phyloP scores from a whole-genome alignment of 305 asterid genomes.

The Rubia peregrina region DNA sequence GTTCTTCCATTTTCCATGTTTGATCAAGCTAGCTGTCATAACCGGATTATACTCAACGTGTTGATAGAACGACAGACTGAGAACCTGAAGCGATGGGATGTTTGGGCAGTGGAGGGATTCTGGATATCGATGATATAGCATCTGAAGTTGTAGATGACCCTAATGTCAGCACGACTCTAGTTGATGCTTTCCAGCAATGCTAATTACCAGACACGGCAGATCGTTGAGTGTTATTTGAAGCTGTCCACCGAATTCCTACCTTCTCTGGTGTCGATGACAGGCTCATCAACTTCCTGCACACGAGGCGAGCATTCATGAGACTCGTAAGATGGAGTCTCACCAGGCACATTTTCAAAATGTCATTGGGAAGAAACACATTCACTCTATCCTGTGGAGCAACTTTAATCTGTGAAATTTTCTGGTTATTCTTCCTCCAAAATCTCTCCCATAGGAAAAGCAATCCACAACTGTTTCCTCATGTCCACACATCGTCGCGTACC shows the following conservation, averaged over 20 bases:
- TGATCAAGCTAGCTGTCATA: conserved; percentile 51
- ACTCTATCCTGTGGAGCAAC: conserved; percentile 34
- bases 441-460: conserved; percentile 70
- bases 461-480: conserved; percentile 49
- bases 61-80: conserved; percentile 77
- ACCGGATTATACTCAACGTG: conserved; percentile 59
- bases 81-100: conserved; percentile 56
- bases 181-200: conserved; percentile 88
- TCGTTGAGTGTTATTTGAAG: conserved; percentile 83
- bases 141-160: conserved; percentile 56
- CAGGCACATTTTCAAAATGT: conserved; percentile 79
- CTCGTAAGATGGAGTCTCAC: conserved; percentile 68
- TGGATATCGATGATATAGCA: conserved; percentile 63
- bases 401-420: conserved; percentile 36
- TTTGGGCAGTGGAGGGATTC: conserved; percentile 87
- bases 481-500: conserved; percentile 38
- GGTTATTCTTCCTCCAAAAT: conserved; percentile 52
- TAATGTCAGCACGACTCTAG: conserved; percentile 72
- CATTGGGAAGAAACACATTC: conserved; percentile 70
- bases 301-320: conserved; percentile 80
- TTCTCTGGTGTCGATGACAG: conserved; percentile 61
- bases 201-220: conserved; percentile 72
- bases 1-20: conserved; percentile 56
- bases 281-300: conserved; percentile 87
- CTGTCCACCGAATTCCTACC: conserved; percentile 76